A percentile compares a stretch with the other conserved stretches of the same genome.
These are phyloP conservation scores for Ocimum tenuiflorum DNA, from an alignment of 257 asterid genomes.

Conservation along the genomic window DNA sequence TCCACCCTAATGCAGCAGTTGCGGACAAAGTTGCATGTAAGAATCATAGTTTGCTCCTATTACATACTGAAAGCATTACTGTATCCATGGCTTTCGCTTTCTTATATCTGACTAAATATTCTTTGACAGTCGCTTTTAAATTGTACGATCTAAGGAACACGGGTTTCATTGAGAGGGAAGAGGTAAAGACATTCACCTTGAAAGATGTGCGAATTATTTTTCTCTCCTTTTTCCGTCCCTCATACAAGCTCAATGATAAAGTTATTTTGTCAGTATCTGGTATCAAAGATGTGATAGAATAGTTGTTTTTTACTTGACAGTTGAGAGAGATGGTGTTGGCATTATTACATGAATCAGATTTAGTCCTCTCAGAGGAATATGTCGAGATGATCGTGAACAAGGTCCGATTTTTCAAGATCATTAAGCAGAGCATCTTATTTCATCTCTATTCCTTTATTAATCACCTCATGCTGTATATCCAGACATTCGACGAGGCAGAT, in stretches of 20 bases:
- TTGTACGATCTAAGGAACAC: slow-evolving; percentile 75
- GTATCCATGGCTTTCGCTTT: background rate
- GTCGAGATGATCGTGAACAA: slow-evolving; percentile 69
- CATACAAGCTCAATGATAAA: background rate
- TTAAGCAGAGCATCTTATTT: background rate
- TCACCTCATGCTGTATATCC: background rate
- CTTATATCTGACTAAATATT: background rate
- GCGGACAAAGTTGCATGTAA: slow-evolving; percentile 62
- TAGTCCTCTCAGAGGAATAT: slow-evolving; percentile 62
- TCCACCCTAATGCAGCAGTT: slow-evolving; percentile 68
- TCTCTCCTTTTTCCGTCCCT: background rate
- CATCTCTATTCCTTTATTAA: background rate
- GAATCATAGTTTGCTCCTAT: slow-evolving; percentile 7
- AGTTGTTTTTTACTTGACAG: slow-evolving; percentile 31
- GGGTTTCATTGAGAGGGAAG: slow-evolving; percentile 75
- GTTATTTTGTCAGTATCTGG: too few species aligned
- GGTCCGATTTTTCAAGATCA: slow-evolving; percentile 27
- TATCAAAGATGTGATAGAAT: too few species aligned
- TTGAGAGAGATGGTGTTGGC: slow-evolving; percentile 90
- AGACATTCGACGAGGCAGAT: slow-evolving; percentile 75
- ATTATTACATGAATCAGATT: slow-evolving; percentile 74
- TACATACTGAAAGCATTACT: background rate
- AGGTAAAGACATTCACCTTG: too few species aligned
- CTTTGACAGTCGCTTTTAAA: slow-evolving; percentile 66
- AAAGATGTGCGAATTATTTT: too few species aligned